Evolutionary conservation across 202 grass and related monocot genomes (phyloP), one percentile per base, ranked within the genome.

Genomic region (Elaeis oleifera): DNA sequence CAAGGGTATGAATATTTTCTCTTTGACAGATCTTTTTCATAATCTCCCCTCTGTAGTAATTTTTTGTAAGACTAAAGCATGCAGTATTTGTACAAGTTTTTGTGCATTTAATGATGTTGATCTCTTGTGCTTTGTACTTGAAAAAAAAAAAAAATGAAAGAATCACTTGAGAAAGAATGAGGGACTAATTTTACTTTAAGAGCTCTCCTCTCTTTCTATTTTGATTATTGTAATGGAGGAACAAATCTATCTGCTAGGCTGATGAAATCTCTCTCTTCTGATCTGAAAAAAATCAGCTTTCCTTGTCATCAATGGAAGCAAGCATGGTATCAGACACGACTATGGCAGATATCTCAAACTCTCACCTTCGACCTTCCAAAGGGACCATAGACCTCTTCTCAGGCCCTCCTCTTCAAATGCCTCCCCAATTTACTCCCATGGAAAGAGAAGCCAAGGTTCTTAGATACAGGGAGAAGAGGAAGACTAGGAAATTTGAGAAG

Each of bases 341-440:
- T 6, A 60, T 26, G 32, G 58, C 69, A 14, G 78, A 90, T 16
- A 76, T 85, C 23, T 71, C 68, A 5, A 82, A 78, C 71, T 73
- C 78, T 5, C 75, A 78, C 54, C 22, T 85, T 22, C 56, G 62
- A 26, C 58, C 54, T 5, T 65, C 25, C 68, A 79, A 85, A 50
- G 73, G 78, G 57, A 89, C 74, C 67, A 82, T 72, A 15, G 70
- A 82, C 61, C 81, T 90, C 59, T 81, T 75, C 75, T 75, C 82
- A 23, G 54, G 18, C 18, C 51, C 54, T 14, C 18, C n/a, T 3
- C 65, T 56, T 32, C 54, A 36, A 11, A 36, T 36, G 32, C 32
- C 32, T 13, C 36, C 36, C n/a, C 77, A 80, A 26, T 66, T 74
- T 55, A 55, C 64, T 16, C 59, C 71, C 58, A 31, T 71, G 2